Percentiles rank a stretch among this genome's conserved stretches.
Evolutionary conservation across 192 early-diverging fungal genomes (phyloP).

Genomic region (Coemansia sp.): DNA sequence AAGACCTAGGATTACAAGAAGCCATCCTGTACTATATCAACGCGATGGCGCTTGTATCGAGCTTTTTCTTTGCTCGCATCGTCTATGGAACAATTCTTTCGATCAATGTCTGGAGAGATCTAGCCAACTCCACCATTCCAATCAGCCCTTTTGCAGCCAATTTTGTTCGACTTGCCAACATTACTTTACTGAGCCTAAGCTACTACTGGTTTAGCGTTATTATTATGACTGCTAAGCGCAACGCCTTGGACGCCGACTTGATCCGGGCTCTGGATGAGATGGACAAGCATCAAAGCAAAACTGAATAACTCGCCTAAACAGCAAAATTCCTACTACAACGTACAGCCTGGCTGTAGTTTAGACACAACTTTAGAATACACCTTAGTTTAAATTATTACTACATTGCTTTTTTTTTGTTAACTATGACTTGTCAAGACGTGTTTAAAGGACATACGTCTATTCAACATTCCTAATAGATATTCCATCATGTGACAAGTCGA

Average conservation of each 20-base stretch:
- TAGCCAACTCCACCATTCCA: constrained; percentile 35
- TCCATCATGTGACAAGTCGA: not conserved
- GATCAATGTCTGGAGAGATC: constrained; percentile 52
- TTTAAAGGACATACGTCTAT: too few relatives aligned
- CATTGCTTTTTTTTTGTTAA: not conserved
- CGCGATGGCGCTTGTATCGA: constrained; percentile 72
- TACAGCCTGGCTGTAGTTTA: not conserved
- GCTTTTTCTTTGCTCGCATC: constrained; percentile 80
- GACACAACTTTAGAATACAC: not conserved
- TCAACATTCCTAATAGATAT: not conserved
- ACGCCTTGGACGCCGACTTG: constrained; percentile 46
- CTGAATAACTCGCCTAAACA: not conserved
- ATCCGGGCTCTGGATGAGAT: constrained; percentile 45
- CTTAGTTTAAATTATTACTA: not conserved
- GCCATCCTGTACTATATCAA: constrained; percentile 77
- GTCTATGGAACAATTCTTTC: constrained; percentile 77
- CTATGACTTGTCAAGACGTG: too few relatives aligned
- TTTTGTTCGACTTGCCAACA: constrained; percentile 34
- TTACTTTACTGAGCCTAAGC: constrained; percentile 36
- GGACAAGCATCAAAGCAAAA: constrained; percentile 23
- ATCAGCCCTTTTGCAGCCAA: constrained; percentile 25
- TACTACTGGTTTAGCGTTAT: constrained; percentile 56
- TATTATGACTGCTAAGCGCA: constrained; percentile 47
- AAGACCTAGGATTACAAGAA: constrained; percentile 81
- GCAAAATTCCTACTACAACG: not conserved